Base-by-base conservation (phyloP, 306 rosid genomes). In the Rosa lucieae region DNA sequence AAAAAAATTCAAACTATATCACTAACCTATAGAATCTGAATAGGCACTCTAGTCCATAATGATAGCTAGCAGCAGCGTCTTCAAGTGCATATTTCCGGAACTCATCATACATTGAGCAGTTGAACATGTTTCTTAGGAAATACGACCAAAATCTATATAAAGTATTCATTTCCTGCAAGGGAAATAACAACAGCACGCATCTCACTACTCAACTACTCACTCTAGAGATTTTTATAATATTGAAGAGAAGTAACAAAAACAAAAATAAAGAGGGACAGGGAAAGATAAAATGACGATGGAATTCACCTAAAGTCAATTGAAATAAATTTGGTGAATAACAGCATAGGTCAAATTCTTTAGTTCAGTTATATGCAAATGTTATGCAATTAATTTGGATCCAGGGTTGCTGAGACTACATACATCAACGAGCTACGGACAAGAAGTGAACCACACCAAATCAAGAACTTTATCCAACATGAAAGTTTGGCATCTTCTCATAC, bases 31-130 rank as follows among this genome's bases (percentile, higher is more conserved):
- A 95, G 83, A 95, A 90, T 87, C 99, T 90, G 90, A 93, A 95
- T 80, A 95, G 98, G 88, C 99, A 95, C 85, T 95, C 98, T 7
- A 95, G 83, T 67, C 99, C 99, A 84, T 95, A 95, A 85, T 91
- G 82, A 87, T 95, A 95, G 85, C 89, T 90, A 18, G 97, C 91
- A 79, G 90, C 88, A 47, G 98, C 96, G 79, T 95, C 99, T 83
- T 95, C 99, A 80, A 79, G 82, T 20, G 99, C 99, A 78, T 86
- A 85, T 82, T 90, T 95, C 84, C 80, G 89, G 80, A 95, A 95
- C 77, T 95, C 97, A 4, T 90, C 78, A 73, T 95, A 93, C 98
- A 95, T 95, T 10, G 94, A 88, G 77, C 81, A 83, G 72, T 85
- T 88, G 83, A 95, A 95, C 92, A 86, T 21, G 86, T 88, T 83